These are phyloP conservation scores for Terana coerulea DNA, from an alignment of 768 basidiomycete species.

Conservation along the genomic window DNA sequence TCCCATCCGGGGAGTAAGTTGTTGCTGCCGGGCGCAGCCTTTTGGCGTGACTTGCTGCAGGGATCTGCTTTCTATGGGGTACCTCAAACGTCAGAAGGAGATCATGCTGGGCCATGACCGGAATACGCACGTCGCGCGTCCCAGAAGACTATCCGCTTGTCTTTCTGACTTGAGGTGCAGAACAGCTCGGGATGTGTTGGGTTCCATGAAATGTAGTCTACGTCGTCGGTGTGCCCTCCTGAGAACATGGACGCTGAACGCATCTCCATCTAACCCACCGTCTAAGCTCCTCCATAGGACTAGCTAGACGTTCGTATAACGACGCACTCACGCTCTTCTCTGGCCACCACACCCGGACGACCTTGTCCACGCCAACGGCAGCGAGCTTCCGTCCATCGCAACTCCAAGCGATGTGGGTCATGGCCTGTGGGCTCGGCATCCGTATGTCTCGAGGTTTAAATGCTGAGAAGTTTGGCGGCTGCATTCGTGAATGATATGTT, in stretches of 20 bases:
- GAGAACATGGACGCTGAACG: constrained; percentile 62
- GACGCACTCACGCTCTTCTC: constrained; percentile 63
- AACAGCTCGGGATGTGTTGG: constrained; percentile 82
- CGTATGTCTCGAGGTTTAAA: constrained; percentile 76
- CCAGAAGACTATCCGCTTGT: constrained; percentile 77
- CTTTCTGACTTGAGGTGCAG: constrained; percentile 74
- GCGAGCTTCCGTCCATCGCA: constrained; percentile 81
- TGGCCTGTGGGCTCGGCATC: constrained; percentile 55
- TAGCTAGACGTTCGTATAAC: neutral
- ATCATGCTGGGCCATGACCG: neutral
- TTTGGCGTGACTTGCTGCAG: constrained; percentile 57
- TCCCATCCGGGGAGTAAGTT: constrained; percentile 71
- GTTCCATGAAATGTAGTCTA: constrained; percentile 84
- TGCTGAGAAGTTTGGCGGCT: constrained; percentile 78
- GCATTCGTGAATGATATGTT: constrained; percentile 11
- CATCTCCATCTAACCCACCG: constrained; percentile 54
- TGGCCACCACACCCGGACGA: constrained; percentile 72
- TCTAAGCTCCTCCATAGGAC: neutral
- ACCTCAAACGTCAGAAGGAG: neutral
- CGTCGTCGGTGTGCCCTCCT: constrained; percentile 73
- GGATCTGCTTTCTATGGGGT: constrained; percentile 57
- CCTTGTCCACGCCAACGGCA: constrained; percentile 79
- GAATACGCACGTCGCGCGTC: constrained; percentile 68
- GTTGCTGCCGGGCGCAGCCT: constrained; percentile 59
- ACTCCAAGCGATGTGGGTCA: constrained; percentile 80